Evolutionary conservation across 345 rosid species (phyloP), one percentile per base, ranked within the genome.

Genomic region (Microcos paniculata): DNA sequence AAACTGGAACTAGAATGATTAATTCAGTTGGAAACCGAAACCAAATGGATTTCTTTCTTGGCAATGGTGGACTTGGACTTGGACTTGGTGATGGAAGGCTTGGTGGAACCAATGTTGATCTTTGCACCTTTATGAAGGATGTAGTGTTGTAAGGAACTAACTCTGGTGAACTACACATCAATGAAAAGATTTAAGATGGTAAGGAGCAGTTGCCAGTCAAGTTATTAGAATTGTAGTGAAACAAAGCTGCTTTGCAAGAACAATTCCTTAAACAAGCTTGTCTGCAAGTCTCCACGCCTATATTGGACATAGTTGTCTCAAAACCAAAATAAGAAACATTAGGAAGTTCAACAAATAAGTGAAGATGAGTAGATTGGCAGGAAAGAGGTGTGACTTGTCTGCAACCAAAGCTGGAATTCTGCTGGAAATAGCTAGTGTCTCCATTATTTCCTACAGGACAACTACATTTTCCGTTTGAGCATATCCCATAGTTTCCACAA

Each of bases 161-260:
- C 4, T 1, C 42, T 15, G 31, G 46, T 15, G 6, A 11, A 59
- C 2, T 52, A 31, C 16, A 59, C 57, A 55, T 80, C 38, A 80
- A 45, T 12, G 84, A 76, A 46, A 76, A 73, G 38, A 78, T 24
- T 23, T 78, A 69, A 28, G 74, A 69, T 26, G 65, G 62, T 10
- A 80, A 70, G 46, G 64, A 68, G 49, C 84, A 84, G 73, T 76
- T 56, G 16, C 86, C 78, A 3, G 6, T 15, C 0, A 75, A 65
- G 45, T 43, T 10, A 40, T 38, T 49, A 9, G 23, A 14, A 12
- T 28, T 7, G 28, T 28, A 61, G 6, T 64, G 33, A 42, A 79
- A 79, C 35, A 78, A 42, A 9, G 64, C 79, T 40, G 81, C 77
- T 52, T 74, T 77, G 79, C 86, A 83, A 12, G 84, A 78, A 62